A percentile compares a stretch with the other conserved stretches of the same genome.
Conservation (phyloP, 306 rosid species). For the Erythrophleum fordii region DNA sequence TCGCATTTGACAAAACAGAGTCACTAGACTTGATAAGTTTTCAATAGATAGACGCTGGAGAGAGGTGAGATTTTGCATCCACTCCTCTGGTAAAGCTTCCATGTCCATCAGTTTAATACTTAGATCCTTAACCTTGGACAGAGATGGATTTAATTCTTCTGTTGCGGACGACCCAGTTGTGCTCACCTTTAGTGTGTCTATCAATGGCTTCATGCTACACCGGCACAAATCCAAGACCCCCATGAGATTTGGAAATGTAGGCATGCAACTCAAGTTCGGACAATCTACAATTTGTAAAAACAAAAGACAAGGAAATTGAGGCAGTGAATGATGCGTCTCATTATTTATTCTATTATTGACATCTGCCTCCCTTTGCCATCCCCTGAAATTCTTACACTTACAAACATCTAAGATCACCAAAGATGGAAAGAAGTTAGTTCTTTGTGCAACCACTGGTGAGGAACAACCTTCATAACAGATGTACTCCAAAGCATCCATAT, state of each 20-base stretch:
- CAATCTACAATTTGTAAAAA: neutral
- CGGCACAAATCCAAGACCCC: rapidly evolving
- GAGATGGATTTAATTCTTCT: neutral
- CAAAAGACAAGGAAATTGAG: constrained; percentile 1
- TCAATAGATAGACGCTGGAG: neutral
- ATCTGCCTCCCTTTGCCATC: neutral
- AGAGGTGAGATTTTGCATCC: constrained; percentile 11
- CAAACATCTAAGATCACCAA: rapidly evolving
- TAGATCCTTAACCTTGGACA: neutral
- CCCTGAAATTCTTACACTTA: neutral
- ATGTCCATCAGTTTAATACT: neutral
- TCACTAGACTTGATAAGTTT: neutral
- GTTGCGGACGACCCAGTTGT: neutral
- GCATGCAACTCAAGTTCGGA: neutral
- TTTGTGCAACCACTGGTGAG: neutral
- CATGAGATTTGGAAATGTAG: constrained; percentile 4
- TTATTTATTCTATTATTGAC: neutral
- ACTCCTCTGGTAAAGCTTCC: neutral
- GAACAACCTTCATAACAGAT: neutral
- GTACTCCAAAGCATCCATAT: neutral
- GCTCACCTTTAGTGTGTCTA: neutral
- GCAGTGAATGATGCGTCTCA: neutral
- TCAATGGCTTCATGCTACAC: neutral
- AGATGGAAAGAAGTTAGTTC: neutral
- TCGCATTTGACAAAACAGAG: neutral